phyloP scores from a whole-genome alignment of 2,329 filamentous ascomycete genomes.

The Nemania sp. region DNA sequence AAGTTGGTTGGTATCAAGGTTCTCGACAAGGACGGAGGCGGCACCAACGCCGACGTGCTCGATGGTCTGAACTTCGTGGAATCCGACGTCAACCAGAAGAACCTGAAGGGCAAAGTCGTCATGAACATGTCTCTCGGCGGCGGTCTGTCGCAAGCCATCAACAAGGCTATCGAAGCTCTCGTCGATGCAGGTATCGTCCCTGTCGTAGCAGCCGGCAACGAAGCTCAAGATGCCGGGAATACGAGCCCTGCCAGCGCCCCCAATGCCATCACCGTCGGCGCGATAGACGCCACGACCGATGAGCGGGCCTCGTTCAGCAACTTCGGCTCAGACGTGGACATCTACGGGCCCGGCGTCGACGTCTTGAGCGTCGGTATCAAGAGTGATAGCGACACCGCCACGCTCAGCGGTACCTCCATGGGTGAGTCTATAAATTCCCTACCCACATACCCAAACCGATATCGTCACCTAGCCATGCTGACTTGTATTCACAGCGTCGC shows the following conservation, averaged over 20 bases:
- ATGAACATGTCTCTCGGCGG: conserved; percentile 69
- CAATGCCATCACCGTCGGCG: conserved; percentile 64
- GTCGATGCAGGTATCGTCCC: conserved; percentile 57
- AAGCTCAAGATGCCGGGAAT: conserved; percentile 55
- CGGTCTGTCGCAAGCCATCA: conserved; percentile 52
- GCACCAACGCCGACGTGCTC: conserved; percentile 58
- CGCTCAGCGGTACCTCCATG: conserved; percentile 64
- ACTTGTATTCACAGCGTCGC: conserved; percentile 55
- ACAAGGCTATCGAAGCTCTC: conserved; percentile 58
- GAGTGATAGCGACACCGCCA: conserved; percentile 50
- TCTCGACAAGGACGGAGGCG: conserved; percentile 54
- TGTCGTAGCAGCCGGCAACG: conserved; percentile 65
- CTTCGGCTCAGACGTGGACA: conserved; percentile 57
- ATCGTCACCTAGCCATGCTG: conserved; percentile 19
- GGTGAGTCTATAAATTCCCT: conserved; percentile 31
- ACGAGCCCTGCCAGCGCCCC: conserved; percentile 59
- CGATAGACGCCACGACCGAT: conserved; percentile 58
- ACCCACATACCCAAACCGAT: neutral
- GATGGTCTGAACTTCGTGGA: conserved; percentile 63
- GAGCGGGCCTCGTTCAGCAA: conserved; percentile 60
- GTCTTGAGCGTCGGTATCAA: conserved; percentile 58
- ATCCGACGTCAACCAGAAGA: conserved; percentile 49
- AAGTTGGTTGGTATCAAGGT: conserved; percentile 65
- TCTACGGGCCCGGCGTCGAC: conserved; percentile 61
- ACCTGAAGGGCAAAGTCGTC: conserved; percentile 56